Conservation (phyloP, 768 basidiomycete species). For the Chalciporus sphaerocephalus region DNA sequence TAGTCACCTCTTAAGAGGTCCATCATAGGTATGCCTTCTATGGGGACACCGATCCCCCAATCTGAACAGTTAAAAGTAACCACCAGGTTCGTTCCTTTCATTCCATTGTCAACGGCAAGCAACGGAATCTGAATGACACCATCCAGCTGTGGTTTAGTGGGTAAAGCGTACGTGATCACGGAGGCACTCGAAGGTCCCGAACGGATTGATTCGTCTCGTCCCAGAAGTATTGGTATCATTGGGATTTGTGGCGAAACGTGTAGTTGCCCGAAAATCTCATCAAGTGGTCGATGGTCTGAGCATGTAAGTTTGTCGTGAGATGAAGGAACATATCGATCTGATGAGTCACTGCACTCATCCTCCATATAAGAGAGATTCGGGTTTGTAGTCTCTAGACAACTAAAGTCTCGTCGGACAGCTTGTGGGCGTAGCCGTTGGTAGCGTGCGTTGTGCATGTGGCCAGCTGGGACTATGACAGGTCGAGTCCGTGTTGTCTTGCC, state of each 20-base stretch:
- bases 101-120: constrained; percentile 21
- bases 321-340: constrained; percentile 26
- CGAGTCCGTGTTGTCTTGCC: neutral
- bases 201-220: constrained; percentile 2
- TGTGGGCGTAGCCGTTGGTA: neutral
- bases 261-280: constrained; percentile 21
- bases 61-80: constrained; percentile 20
- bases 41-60: constrained; percentile 20
- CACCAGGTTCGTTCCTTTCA: constrained; percentile 15
- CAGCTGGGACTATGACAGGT: neutral
- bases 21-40: constrained; percentile 25
- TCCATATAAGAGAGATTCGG: neutral
- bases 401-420: neutral
- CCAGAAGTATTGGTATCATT: neutral
- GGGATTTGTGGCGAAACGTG: neutral
- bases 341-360: neutral
- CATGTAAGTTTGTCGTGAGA: constrained; percentile 28
- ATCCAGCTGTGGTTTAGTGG: constrained; percentile 17
- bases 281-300: constrained; percentile 25
- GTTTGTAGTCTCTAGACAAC: neutral
- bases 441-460: neutral
- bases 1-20: constrained; percentile 21
- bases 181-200: neutral
- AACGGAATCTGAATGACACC: constrained; percentile 21
- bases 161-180: constrained; percentile 18